A percentile compares a stretch with the other conserved stretches of the same genome.
Conservation (phyloP, 2,329 filamentous ascomycete genomes). For the Colletotrichum chlorophyti region DNA sequence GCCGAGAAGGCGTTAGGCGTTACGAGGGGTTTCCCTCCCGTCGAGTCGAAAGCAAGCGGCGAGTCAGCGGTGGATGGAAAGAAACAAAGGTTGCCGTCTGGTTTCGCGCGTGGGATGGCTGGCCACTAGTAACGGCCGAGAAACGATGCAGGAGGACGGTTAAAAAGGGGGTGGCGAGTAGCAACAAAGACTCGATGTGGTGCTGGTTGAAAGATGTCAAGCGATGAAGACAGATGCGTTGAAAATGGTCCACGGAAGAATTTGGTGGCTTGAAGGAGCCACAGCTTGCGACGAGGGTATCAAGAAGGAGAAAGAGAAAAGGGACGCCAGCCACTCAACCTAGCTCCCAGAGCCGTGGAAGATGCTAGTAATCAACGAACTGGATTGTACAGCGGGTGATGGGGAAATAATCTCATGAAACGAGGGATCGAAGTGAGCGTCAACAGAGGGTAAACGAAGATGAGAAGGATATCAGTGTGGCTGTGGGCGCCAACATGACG, state of each 20-base stretch:
- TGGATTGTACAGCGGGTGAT: not conserved
- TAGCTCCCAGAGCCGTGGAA: conserved; percentile 11
- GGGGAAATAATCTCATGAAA: not conserved
- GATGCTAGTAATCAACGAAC: not conserved
- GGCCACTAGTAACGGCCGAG: not conserved
- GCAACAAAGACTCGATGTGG: not conserved
- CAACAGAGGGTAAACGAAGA: not conserved
- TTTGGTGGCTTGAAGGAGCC: not conserved
- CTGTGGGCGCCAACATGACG: conserved; percentile 24
- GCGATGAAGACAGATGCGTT: not conserved
- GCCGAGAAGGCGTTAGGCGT: not conserved
- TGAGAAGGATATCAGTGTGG: not conserved
- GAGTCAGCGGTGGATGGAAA: conserved; percentile 6
- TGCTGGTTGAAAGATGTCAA: not conserved
- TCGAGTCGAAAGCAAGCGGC: not conserved
- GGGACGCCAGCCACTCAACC: not conserved
- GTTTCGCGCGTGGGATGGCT: not conserved
- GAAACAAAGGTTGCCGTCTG: conserved; percentile 13
- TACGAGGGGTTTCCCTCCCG: not conserved
- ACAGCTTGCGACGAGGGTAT: not conserved
- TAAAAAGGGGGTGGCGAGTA: too few relatives aligned
- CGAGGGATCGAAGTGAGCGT: not conserved
- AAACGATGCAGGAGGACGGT: not conserved
- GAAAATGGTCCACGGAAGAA: not conserved
- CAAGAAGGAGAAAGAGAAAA: not conserved